Conservation (phyloP, 495 filamentous ascomycete genomes). For the Neurospora sp. region DNA sequence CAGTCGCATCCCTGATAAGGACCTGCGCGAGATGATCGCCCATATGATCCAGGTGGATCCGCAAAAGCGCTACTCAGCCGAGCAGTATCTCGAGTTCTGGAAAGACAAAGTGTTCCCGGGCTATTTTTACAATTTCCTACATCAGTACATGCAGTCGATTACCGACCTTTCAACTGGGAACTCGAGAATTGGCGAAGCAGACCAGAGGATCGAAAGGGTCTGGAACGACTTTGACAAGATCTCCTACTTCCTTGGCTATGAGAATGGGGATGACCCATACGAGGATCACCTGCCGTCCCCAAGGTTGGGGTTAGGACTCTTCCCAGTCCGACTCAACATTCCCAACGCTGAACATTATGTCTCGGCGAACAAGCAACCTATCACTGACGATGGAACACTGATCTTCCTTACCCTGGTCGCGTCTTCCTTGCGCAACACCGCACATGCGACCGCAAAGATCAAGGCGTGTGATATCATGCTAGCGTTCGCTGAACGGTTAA, state of each 20-base stretch:
- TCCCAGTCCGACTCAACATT: slow-evolving; percentile 79
- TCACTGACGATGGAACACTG: slow-evolving; percentile 79
- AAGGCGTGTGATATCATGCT: slow-evolving; percentile 89
- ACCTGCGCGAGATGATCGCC: slow-evolving; percentile 75
- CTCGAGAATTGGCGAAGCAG: slow-evolving; percentile 55
- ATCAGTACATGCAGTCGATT: slow-evolving; percentile 93
- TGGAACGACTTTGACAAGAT: slow-evolving; percentile 97
- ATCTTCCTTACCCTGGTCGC: slow-evolving; percentile 86
- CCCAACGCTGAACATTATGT: slow-evolving; percentile 68
- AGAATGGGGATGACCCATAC: slow-evolving; percentile 29
- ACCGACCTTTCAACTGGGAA: slow-evolving; percentile 87
- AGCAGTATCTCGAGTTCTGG: slow-evolving; percentile 91
- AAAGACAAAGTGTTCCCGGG: slow-evolving; percentile 83
- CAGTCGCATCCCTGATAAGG: slow-evolving; percentile 75
- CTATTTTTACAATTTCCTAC: slow-evolving; percentile 94
- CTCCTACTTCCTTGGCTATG: slow-evolving; percentile 78
- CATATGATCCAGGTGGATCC: slow-evolving; percentile 96
- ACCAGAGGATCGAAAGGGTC: slow-evolving; percentile 86
- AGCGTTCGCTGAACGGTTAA: slow-evolving; percentile 82
- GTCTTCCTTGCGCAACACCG: slow-evolving; percentile 79
- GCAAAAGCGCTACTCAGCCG: slow-evolving; percentile 81
- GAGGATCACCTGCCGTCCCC: slow-evolving; percentile 26
- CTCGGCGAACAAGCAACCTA: slow-evolving; percentile 30
- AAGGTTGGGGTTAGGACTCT: slow-evolving; percentile 39
- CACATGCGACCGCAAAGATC: slow-evolving; percentile 74